These are phyloP conservation scores for Candida morakotiae DNA, from an alignment of 805 yeast genomes.

Conservation along the genomic window DNA sequence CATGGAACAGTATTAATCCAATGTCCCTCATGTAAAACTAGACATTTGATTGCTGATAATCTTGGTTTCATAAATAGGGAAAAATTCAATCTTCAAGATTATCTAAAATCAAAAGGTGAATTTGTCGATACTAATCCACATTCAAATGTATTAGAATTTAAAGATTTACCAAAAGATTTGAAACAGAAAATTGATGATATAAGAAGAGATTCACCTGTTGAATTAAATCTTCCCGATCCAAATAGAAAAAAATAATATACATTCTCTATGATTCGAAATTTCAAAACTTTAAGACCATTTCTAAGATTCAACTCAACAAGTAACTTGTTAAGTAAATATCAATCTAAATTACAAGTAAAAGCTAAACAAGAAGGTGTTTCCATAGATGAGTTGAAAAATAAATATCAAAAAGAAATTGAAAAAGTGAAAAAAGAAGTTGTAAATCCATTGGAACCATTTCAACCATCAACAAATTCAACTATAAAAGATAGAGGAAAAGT, in stretches of 20 bases:
- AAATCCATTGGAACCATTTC: constrained; percentile 70
- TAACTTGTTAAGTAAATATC: constrained; percentile 16
- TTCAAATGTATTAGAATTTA: constrained; percentile 60
- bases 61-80: constrained; percentile 73
- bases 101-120: constrained; percentile 73
- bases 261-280: not conserved
- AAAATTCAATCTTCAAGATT: constrained; percentile 73
- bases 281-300: no score
- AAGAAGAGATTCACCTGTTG: not conserved
- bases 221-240: not conserved
- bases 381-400: constrained; percentile 58
- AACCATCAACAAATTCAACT: constrained; percentile 38
- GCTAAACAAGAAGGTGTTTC: constrained; percentile 32
- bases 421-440: constrained; percentile 53
- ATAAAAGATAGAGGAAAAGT: constrained; percentile 33
- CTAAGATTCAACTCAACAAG: constrained; percentile 5
- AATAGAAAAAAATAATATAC: not conserved
- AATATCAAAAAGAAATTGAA: constrained; percentile 58
- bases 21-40: constrained; percentile 85
- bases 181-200: constrained; percentile 37
- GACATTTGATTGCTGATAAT: constrained; percentile 85
- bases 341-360: constrained; percentile 28
- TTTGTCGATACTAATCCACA: constrained; percentile 48
- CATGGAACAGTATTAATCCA: constrained; percentile 83
- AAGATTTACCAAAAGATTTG: constrained; percentile 59